These are phyloP conservation scores for Penicillium sp. DNA, from an alignment of 2,329 filamentous ascomycete species.

Conservation along the genomic window DNA sequence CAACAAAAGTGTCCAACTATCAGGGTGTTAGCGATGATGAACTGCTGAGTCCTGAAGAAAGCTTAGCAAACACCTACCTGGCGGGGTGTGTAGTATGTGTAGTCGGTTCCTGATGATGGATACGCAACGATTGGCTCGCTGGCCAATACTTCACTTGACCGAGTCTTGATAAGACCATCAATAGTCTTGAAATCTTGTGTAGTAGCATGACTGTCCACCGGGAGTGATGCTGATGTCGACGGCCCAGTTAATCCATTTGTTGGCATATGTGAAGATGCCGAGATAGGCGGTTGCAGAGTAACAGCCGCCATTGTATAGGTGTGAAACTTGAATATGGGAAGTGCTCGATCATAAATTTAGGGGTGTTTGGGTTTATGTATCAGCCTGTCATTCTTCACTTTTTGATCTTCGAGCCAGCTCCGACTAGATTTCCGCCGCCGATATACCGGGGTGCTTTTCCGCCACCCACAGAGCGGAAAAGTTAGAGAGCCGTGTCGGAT, in stretches of 20 bases:
- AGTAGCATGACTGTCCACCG: not conserved
- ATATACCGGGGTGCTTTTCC: not conserved
- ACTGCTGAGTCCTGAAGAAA: too few relatives aligned
- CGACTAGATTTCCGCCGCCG: not conserved
- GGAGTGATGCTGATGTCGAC: not conserved
- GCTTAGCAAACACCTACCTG: constrained; percentile 7
- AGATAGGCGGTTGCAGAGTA: not conserved
- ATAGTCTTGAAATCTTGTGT: not conserved
- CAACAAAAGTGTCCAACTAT: constrained; percentile 20
- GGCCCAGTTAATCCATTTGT: not conserved
- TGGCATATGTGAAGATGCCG: not conserved
- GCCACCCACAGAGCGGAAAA: too few relatives aligned
- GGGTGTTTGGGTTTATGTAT: not conserved
- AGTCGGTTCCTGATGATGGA: constrained; percentile 13
- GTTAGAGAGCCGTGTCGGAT: too few relatives aligned
- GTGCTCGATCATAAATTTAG: not conserved
- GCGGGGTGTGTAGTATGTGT: constrained; percentile 19
- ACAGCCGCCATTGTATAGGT: not conserved
- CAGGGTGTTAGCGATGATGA: too few relatives aligned
- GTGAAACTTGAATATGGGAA: not conserved
- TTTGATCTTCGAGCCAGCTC: not conserved
- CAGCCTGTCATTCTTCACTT: not conserved
- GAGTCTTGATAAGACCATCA: not conserved
- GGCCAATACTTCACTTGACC: constrained; percentile 8
- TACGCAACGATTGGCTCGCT: constrained; percentile 20